Base-by-base conservation (phyloP, 345 rosid species). In the Lumnitzera littorea region DNA sequence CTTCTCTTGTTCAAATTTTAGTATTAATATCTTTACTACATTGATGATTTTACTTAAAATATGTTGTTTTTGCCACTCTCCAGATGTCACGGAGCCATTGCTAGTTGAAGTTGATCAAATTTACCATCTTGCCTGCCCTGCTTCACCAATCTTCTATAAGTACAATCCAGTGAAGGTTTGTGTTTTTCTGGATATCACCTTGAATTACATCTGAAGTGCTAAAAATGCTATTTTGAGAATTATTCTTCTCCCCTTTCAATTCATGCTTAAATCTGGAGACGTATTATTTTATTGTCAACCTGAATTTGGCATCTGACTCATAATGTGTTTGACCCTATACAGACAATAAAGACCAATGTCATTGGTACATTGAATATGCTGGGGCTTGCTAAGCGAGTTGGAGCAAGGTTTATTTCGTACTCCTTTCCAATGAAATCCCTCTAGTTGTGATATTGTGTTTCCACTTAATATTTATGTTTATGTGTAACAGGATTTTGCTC, bases 261-360 rank as follows among this genome's bases (percentile, higher is more conserved):
- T 13, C 12, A 23, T 20, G 5, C 16, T 23, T 61, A 14, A 23
- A 50, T 50, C 2, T 25, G 11, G n/a, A 55, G 24, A 31, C 12
- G 17, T 46, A 15, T 29, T 23, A 7, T 17, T 9, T 17, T 5
- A 48, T 13, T 15, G 58, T 5, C 14, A 6, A 3, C 11, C 17
- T 13, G 43, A 15, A 15, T 24, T 51, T 27, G 2, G 5, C 5
- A 11, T 60, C 48, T 59, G 24, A 46, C 55, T 16, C 3, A 5
- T 3, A 49, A 41, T 51, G 17, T 17, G 27, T 15, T 51, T 67
- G 48, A 16, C 5, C 52, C 20, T 50, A 70, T 54, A 51, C 82
- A 91, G 98, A 91, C 98, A 23, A 91, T 87, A 74, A 91, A 91
- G 82, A 91, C 98, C 62, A 91, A 91, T 75, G 96, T 91, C 67